These are phyloP conservation scores for Stemphylium lycopersici DNA, from an alignment of 2,329 filamentous ascomycete species.

Conservation along the genomic window DNA sequence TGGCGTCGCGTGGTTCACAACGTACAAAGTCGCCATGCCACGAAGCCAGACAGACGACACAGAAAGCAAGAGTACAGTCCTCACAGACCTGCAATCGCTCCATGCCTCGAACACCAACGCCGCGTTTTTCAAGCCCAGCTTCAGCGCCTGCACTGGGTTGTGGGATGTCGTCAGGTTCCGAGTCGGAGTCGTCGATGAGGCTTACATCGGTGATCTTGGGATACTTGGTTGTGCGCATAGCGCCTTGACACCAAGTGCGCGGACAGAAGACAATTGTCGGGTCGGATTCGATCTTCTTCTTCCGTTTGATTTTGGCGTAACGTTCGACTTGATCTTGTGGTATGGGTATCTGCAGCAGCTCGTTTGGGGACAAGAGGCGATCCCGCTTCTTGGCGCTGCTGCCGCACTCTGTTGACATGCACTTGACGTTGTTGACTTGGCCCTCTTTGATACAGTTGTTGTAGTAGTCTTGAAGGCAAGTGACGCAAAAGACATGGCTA, in stretches of 20 bases:
- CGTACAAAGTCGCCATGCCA: constrained; percentile 94
- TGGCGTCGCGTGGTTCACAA: constrained; percentile 67
- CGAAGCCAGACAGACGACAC: constrained; percentile 72
- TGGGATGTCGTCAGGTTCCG: constrained; percentile 41
- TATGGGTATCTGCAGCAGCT: constrained; percentile 66
- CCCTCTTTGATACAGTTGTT: constrained; percentile 86
- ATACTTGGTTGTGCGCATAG: constrained; percentile 66
- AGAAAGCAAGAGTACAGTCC: constrained; percentile 78
- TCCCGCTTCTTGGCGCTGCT: constrained; percentile 53
- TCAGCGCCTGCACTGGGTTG: constrained; percentile 12
- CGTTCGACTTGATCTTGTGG: constrained; percentile 74
- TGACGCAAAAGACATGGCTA: constrained; percentile 86
- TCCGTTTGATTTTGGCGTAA: constrained; percentile 89
- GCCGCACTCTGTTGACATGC: constrained; percentile 75
- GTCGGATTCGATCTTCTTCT: constrained; percentile 88
- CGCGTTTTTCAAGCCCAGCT: constrained; percentile 30
- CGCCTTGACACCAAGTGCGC: constrained; percentile 88
- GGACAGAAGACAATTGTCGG: constrained; percentile 93
- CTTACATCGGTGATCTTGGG: constrained; percentile 53
- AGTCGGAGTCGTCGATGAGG: constrained; percentile 46
- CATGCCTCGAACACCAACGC: constrained; percentile 53
- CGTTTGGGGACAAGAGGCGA: constrained; percentile 76
- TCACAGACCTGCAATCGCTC: constrained; percentile 84
- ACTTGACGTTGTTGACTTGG: constrained; percentile 78
- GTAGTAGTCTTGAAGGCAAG: constrained; percentile 91